Conservation (phyloP, 176 grass and related monocot species). For the Musa troglodytarum region DNA sequence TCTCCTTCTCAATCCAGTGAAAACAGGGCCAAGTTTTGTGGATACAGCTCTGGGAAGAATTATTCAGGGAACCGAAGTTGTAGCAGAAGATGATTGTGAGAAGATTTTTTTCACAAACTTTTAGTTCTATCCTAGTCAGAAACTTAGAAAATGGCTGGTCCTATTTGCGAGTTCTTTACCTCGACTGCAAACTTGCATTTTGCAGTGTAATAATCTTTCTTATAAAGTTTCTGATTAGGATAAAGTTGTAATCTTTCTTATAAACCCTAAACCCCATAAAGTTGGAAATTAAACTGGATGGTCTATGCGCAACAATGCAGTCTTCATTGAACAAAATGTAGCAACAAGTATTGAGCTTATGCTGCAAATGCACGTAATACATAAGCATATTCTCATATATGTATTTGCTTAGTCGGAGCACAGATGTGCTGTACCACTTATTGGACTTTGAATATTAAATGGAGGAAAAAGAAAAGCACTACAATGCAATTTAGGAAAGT, state of each 20-base stretch:
- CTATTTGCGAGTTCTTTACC: constrained; percentile 59
- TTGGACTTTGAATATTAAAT: neutral
- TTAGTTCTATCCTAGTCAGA: constrained; percentile 56
- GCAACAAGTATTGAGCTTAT: too few relatives aligned
- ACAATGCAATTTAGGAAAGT: neutral
- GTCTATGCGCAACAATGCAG: neutral
- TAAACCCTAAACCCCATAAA: constrained; percentile 18
- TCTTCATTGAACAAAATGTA: neutral
- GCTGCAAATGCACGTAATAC: neutral
- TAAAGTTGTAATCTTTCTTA: too few relatives aligned
- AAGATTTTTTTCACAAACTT: constrained; percentile 60
- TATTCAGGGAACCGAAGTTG: constrained; percentile 60
- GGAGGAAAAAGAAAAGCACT: neutral
- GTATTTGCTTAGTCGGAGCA: neutral
- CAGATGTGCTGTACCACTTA: neutral
- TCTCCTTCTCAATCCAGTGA: constrained; percentile 30
- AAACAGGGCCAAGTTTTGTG: constrained; percentile 62
- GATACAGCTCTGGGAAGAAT: constrained; percentile 76
- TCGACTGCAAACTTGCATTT: constrained; percentile 78
- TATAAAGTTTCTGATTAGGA: too few relatives aligned
- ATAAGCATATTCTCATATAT: neutral
- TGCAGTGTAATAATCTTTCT: constrained; percentile 60
- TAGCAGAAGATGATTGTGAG: constrained; percentile 70
- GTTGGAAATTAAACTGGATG: constrained; percentile 42
- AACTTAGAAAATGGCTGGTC: constrained; percentile 65